Evolutionary conservation across 371 early-diverging fungal genomes (phyloP).

Genomic region (Mortierella sp.): DNA sequence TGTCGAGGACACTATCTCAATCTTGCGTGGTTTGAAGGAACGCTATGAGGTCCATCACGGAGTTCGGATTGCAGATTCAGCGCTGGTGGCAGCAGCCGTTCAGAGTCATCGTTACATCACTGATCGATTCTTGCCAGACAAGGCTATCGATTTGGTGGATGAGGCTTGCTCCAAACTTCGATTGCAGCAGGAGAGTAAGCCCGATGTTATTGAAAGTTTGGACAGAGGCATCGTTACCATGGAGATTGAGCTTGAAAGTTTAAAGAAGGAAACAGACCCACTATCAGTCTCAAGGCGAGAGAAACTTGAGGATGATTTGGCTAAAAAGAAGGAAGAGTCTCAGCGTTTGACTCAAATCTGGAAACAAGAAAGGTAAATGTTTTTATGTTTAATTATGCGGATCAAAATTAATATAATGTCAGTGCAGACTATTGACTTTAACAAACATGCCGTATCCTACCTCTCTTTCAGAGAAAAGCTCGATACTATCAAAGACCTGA

Average conservation of each 20-base stretch:
- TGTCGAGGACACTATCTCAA: constrained; percentile 89
- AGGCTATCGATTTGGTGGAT: constrained; percentile 92
- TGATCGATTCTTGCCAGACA: constrained; percentile 79
- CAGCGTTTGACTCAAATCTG: constrained; percentile 74
- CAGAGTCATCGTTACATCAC: constrained; percentile 86
- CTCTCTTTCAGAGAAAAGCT: constrained; percentile 61
- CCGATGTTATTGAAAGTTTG: constrained; percentile 79
- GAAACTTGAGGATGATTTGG: constrained; percentile 73
- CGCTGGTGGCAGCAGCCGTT: constrained; percentile 85
- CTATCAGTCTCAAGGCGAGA: constrained; percentile 78
- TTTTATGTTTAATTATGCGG: constrained; percentile 4
- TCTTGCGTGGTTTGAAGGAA: constrained; percentile 78
- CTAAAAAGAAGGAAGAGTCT: constrained; percentile 74
- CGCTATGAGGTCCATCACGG: constrained; percentile 92
- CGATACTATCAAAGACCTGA: constrained; percentile 78
- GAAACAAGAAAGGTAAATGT: constrained; percentile 72
- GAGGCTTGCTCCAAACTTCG: constrained; percentile 89
- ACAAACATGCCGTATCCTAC: not conserved
- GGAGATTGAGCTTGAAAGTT: constrained; percentile 80
- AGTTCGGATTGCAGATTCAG: constrained; percentile 86
- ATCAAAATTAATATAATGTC: constrained; percentile 3
- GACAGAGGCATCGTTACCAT: constrained; percentile 82
- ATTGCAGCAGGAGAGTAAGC: constrained; percentile 88
- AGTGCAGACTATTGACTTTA: not conserved
- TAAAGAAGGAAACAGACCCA: constrained; percentile 81